Evolutionary conservation across 352 stramenopile species (phyloP).

Genomic region (Globisporangium paddicum): DNA sequence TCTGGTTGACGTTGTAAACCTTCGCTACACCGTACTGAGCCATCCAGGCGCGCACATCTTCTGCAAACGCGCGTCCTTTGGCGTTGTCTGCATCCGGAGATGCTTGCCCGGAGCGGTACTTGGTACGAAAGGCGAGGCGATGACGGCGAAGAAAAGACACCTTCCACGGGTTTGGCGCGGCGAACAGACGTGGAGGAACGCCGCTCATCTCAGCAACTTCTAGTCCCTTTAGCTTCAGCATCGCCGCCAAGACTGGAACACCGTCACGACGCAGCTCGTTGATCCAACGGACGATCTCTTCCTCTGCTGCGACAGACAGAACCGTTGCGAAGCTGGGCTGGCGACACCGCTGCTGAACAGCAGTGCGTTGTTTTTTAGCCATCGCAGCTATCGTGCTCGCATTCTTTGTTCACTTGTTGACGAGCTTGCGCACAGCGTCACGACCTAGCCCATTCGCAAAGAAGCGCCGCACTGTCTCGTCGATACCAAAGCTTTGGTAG

Average conservation of each 20-base stretch:
- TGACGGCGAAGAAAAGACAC: slow-evolving; percentile 15
- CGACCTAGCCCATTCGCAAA: slow-evolving; percentile 1
- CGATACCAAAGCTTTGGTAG: slow-evolving; percentile 7
- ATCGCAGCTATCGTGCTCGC: neutral
- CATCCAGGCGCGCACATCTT: slow-evolving; percentile 7
- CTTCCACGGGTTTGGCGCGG: slow-evolving; percentile 2
- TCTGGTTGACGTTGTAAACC: slow-evolving; percentile 28
- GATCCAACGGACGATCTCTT: slow-evolving; percentile 19
- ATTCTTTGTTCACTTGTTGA: slow-evolving; percentile 8
- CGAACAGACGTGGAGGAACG: slow-evolving; percentile 1
- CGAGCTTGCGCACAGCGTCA: neutral
- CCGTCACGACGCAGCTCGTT: slow-evolving; percentile 14
- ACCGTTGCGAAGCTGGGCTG: slow-evolving; percentile 1
- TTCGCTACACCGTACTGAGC: slow-evolving; percentile 6
- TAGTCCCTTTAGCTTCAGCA: slow-evolving; percentile 18
- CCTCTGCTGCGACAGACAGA: slow-evolving; percentile 16
- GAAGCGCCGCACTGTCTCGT: neutral
- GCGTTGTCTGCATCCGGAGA: slow-evolving; percentile 1
- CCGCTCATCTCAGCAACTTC: slow-evolving; percentile 8
- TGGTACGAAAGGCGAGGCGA: slow-evolving; percentile 10
- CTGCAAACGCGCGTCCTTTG: neutral
- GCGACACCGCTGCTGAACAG: neutral
- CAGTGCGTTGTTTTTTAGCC: neutral
- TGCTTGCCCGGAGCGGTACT: slow-evolving; percentile 13
- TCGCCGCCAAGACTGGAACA: slow-evolving; percentile 18